Conservation (phyloP, 2,329 filamentous ascomycete species). For the Fusarium clavum region DNA sequence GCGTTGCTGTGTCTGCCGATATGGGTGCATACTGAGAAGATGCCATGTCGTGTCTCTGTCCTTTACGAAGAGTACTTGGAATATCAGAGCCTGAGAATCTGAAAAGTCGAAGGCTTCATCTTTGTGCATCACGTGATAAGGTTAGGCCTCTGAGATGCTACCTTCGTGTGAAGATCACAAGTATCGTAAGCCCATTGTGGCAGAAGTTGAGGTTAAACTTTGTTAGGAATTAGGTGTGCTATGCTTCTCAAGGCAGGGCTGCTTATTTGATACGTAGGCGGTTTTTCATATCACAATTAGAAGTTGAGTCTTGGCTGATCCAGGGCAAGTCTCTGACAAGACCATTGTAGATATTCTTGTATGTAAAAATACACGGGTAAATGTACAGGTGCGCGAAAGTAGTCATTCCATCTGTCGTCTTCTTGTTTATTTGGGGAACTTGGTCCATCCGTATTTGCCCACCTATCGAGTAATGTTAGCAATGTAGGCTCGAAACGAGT, state of each 20-base stretch:
- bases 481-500: conserved; percentile 8
- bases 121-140: conserved; percentile 42
- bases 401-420: conserved; percentile 33
- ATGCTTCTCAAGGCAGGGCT: neutral
- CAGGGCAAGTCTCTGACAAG: conserved; percentile 21
- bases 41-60: conserved; percentile 14
- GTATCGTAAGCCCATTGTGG: neutral
- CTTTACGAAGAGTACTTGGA: neutral
- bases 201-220: neutral
- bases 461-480: conserved; percentile 58
- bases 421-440: conserved; percentile 65
- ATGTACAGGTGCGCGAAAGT: conserved; percentile 47
- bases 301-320: neutral
- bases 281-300: conserved; percentile 3
- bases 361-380: conserved; percentile 51
- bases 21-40: conserved; percentile 11
- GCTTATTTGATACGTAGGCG: neutral
- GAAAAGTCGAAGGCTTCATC: conserved; percentile 11
- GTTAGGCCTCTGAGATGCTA: neutral
- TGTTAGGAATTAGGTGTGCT: neutral
- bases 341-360: conserved; percentile 37
- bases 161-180: neutral
- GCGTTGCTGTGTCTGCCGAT: conserved; percentile 54
- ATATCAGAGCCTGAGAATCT: neutral
- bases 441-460: conserved; percentile 67